A percentile compares a stretch with the other conserved stretches of the same genome.
phyloP scores from a whole-genome alignment of 2,329 filamentous ascomycete genomes.

The Diaporthe nobilis region DNA sequence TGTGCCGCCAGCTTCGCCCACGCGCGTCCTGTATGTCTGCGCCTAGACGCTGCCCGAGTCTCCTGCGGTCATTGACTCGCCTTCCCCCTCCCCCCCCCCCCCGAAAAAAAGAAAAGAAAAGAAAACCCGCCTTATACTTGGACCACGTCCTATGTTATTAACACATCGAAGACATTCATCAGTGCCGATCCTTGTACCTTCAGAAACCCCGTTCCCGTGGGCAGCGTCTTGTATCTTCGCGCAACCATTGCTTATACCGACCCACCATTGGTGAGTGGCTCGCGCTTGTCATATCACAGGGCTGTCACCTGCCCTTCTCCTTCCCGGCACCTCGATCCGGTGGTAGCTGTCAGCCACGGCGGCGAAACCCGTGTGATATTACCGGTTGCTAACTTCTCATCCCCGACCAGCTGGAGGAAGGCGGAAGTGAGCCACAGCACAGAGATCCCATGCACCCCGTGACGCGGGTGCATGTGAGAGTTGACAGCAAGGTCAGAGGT shows the following conservation, averaged over 20 bases:
- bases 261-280: constrained; percentile 55
- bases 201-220: constrained; percentile 81
- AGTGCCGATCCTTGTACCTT: constrained; percentile 82
- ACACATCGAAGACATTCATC: constrained; percentile 67
- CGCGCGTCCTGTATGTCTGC: constrained; percentile 63
- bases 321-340: background rate
- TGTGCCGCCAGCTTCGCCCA: constrained; percentile 80
- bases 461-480: constrained; percentile 75
- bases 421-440: constrained; percentile 61
- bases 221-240: constrained; percentile 80
- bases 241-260: constrained; percentile 81
- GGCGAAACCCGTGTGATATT: background rate
- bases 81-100: no score
- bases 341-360: background rate
- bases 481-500: constrained; percentile 76
- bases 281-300: background rate
- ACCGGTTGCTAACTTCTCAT: background rate
- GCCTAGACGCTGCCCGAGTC: background rate
- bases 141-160: background rate
- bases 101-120: no score
- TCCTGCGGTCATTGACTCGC: no score
- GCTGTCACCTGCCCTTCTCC: background rate
- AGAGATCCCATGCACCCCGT: constrained; percentile 47
- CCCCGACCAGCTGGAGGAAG: constrained; percentile 51
- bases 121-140: background rate